These are phyloP conservation scores for Fusarium drepaniforme DNA, from an alignment of 2,329 filamentous ascomycete species.

Conservation along the genomic window DNA sequence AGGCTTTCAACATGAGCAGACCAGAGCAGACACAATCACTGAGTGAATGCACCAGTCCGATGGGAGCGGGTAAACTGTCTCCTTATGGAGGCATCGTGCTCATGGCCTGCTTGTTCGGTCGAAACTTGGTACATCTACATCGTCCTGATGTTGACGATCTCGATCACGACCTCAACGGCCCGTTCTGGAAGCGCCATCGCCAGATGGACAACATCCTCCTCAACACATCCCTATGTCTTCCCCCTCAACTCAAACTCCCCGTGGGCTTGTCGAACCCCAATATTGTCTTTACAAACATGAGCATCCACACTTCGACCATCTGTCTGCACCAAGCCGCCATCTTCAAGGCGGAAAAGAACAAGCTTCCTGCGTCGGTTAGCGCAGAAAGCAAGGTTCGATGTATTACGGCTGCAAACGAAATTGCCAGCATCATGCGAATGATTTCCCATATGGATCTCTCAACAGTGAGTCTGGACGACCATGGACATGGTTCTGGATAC, in stretches of 20 bases:
- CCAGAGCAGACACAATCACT: constrained; percentile 79
- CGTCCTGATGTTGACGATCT: constrained; percentile 84
- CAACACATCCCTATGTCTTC: constrained; percentile 87
- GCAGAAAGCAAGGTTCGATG: constrained; percentile 94
- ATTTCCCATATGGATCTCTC: constrained; percentile 91
- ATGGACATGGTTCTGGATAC: background rate
- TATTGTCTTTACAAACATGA: constrained; percentile 95
- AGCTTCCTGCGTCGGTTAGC: constrained; percentile 79
- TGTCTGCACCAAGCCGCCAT: constrained; percentile 99
- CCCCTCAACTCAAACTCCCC: constrained; percentile 83
- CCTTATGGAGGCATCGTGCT: constrained; percentile 84
- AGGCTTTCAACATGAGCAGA: constrained; percentile 85
- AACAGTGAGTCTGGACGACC: constrained; percentile 67
- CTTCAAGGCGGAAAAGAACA: constrained; percentile 94
- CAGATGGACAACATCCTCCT: constrained; percentile 90
- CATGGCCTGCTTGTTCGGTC: constrained; percentile 90
- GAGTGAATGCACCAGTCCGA: constrained; percentile 75
- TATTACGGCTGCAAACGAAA: constrained; percentile 92
- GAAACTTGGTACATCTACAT: constrained; percentile 91
- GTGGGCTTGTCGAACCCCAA: constrained; percentile 82
- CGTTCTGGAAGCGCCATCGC: constrained; percentile 95
- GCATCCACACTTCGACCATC: constrained; percentile 94
- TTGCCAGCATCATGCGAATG: constrained; percentile 95
- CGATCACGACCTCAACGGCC: constrained; percentile 89
- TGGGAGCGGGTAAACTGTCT: constrained; percentile 80